Base-by-base conservation (phyloP, 108 stramenopile genomes). In the Cyclotella cryptica region DNA sequence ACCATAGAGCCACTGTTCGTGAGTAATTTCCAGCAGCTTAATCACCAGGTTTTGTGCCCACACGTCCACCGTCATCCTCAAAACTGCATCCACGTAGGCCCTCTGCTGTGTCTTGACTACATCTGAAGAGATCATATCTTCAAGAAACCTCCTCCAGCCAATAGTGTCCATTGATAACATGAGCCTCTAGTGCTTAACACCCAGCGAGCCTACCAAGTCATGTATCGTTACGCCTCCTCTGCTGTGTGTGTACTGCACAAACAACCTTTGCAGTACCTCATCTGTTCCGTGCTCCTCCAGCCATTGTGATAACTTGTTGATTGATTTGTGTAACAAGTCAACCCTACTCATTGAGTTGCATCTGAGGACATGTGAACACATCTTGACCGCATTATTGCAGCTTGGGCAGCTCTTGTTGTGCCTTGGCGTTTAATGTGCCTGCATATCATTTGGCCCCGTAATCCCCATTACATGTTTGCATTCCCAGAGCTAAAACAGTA, bases 1-100 rank as follows among this genome's bases (percentile, higher is more conserved):
- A 3, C 54, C 3, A 41, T 69, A 69, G 21, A 69, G 9, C 53
- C 69, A 69, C 19, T 55, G 53, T 12, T 30, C 58, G 17, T 55
- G 39, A 12, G 69, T 69, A 28, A 47, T 40, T 28, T 67, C 46
- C 45, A 67, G 47, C 11, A 67, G n/a, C 46, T 47, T 44, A 17
- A 18, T 13, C 11, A 69, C 47, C 9, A 69, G 19, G 9, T 10
- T 19, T 21, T 40, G 6, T 3, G 10, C 14, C 69, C 69, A 69
- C 11, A 39, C 8, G 15, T 49, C 26, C 10, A 40, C 26, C 19
- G 69, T 52, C 26, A 69, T 10, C 3, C 13, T n/a, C 1, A 21
- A 55, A 14, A 13, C 17, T 6, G n/a, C 39, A 5, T 18, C 51
- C 5, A 13, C 53, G 22, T 30, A 27, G n/a, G 11, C n/a, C 27